phyloP scores from a whole-genome alignment of 768 basidiomycete genomes.

The Agrocybe praecox region DNA sequence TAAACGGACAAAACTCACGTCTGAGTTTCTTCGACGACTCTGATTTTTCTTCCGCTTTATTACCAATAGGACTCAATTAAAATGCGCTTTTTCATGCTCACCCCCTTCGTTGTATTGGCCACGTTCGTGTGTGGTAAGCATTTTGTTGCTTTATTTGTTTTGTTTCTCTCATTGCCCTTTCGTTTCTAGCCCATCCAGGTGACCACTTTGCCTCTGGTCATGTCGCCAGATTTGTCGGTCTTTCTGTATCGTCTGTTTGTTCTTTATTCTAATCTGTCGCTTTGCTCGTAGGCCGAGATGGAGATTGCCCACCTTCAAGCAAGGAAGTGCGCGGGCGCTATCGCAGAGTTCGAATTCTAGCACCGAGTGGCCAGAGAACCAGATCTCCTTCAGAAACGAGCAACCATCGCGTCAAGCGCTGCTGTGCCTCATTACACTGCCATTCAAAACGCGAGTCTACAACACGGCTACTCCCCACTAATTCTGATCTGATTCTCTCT shows the following conservation, averaged over 20 bases:
- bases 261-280: too few species aligned
- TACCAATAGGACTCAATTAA: neutral
- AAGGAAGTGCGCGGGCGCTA: conserved; percentile 1
- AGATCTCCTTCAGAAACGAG: neutral
- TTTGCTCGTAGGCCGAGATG: neutral
- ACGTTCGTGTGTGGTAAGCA: neutral
- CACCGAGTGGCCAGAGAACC: neutral
- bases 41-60: neutral
- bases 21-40: neutral
- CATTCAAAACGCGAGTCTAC: neutral
- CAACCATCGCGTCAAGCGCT: neutral
- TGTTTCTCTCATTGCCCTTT: too few species aligned
- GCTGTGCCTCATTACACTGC: conserved; percentile 1
- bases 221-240: neutral
- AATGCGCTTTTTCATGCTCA: neutral
- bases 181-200: conserved; percentile 2
- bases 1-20: neutral
- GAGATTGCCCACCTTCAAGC: neutral
- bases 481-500: neutral
- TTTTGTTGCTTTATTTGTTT: neutral
- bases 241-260: neutral
- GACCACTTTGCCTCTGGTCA: neutral
- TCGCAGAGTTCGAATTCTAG: conserved; percentile 2
- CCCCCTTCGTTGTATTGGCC: neutral
- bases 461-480: neutral